These are phyloP conservation scores for Yamadazyma dushanensis DNA, from an alignment of 1,139 yeast genomes.

Conservation along the genomic window DNA sequence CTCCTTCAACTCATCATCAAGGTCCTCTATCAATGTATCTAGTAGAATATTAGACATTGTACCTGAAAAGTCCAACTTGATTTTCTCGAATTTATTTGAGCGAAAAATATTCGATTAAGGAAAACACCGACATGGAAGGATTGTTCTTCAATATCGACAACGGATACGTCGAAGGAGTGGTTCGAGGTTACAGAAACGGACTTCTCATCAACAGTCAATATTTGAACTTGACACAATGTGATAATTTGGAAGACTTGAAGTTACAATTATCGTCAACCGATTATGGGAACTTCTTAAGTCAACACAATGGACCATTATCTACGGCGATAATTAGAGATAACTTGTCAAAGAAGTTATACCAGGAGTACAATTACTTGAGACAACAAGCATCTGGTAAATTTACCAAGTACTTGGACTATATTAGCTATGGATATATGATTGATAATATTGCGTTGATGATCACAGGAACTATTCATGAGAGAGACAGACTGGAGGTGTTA, in stretches of 20 bases:
- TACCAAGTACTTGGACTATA: slow-evolving; percentile 81
- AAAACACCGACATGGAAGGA: slow-evolving; percentile 23
- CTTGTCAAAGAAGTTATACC: slow-evolving; percentile 71
- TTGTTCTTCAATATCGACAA: slow-evolving; percentile 71
- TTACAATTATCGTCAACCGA: slow-evolving; percentile 94
- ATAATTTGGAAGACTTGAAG: slow-evolving; percentile 88
- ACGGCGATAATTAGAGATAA: slow-evolving; percentile 82
- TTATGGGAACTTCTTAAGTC: slow-evolving; percentile 86
- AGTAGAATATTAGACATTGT: slow-evolving; percentile 24
- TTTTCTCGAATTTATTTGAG: background rate
- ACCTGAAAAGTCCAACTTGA: background rate
- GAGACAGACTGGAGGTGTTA: slow-evolving; percentile 84
- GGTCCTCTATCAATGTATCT: slow-evolving; percentile 22
- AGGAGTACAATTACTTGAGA: slow-evolving; percentile 82
- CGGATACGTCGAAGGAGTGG: slow-evolving; percentile 92
- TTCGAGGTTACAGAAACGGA: slow-evolving; percentile 91
- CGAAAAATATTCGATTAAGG: too few species aligned
- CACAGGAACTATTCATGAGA: slow-evolving; percentile 94
- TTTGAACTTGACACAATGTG: slow-evolving; percentile 92
- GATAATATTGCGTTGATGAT: slow-evolving; percentile 95
- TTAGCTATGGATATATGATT: slow-evolving; percentile 96
- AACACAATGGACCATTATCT: slow-evolving; percentile 76
- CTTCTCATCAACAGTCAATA: slow-evolving; percentile 77
- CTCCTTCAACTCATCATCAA: slow-evolving; percentile 18
- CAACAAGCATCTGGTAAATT: slow-evolving; percentile 82